These are phyloP conservation scores for Globisporangium yorkense DNA, from an alignment of 352 stramenopile species.

Conservation along the genomic window DNA sequence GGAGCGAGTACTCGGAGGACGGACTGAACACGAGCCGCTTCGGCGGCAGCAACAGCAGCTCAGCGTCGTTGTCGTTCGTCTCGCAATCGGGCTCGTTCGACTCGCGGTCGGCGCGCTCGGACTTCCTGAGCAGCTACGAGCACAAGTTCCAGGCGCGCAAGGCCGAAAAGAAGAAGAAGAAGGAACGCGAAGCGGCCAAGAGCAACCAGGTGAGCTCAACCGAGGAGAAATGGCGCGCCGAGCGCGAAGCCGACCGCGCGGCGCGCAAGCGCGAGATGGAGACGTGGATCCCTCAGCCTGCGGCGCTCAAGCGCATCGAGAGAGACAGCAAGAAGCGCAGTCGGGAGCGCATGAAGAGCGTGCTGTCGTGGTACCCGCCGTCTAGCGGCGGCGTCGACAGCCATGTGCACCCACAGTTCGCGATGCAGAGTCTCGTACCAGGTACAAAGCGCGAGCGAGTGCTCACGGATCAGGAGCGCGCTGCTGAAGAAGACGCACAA, in stretches of 20 bases:
- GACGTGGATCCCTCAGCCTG: conserved; percentile 36
- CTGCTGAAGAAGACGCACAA: conserved; percentile 4
- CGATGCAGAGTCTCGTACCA: not conserved
- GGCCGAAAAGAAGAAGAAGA: conserved; percentile 44
- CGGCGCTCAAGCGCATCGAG: conserved; percentile 29
- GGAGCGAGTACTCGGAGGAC: conserved; percentile 38
- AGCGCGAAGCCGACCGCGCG: conserved; percentile 46
- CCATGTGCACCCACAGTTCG: conserved; percentile 44
- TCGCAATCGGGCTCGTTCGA: conserved; percentile 24
- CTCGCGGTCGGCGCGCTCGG: conserved; percentile 37
- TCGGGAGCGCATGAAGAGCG: conserved; percentile 27
- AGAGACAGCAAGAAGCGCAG: conserved; percentile 28
- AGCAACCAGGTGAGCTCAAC: conserved; percentile 35
- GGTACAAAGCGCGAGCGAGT: conserved; percentile 1
- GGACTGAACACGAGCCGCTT: conserved; percentile 24
- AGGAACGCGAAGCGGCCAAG: conserved; percentile 26
- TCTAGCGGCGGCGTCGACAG: conserved; percentile 5
- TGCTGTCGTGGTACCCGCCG: conserved; percentile 51
- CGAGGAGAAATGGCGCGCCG: conserved; percentile 35
- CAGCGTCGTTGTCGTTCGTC: conserved; percentile 33
- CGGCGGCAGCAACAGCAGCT: conserved; percentile 14
- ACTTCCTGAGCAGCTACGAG: conserved; percentile 50
- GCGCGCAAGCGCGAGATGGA: conserved; percentile 43
- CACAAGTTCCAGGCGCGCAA: conserved; percentile 52
- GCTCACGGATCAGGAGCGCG: conserved; percentile 17